Conservation (phyloP, 192 early-diverging fungal species). For the Entophlyctis luteolus region DNA sequence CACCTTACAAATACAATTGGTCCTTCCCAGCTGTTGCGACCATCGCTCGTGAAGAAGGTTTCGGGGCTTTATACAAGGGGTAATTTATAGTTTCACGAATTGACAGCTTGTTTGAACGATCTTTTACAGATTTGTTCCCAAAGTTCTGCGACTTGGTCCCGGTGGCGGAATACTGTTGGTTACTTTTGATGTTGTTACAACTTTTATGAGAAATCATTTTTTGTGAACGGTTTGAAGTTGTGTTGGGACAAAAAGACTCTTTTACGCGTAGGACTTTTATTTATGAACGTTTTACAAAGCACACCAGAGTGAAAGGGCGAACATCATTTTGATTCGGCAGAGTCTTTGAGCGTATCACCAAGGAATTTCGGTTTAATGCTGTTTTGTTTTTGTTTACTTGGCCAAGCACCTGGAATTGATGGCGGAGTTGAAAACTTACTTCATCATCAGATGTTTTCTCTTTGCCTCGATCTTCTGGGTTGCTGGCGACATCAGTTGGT, state of each 20-base stretch:
- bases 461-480: conserved; percentile 46
- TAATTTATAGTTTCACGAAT: neutral
- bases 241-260: too few species aligned
- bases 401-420: too few species aligned
- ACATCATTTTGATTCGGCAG: neutral
- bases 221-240: conserved; percentile 36
- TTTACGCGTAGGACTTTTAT: neutral
- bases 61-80: conserved; percentile 85
- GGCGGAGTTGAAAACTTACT: too few species aligned
- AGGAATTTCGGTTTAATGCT: conserved; percentile 43
- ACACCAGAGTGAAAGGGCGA: too few species aligned
- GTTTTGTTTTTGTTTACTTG: too few species aligned
- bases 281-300: neutral
- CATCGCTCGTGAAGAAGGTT: conserved; percentile 84
- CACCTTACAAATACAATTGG: conserved; percentile 83
- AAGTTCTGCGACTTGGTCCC: conserved; percentile 91
- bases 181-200: conserved; percentile 82
- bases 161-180: conserved; percentile 73
- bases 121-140: conserved; percentile 71
- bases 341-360: conserved; percentile 23
- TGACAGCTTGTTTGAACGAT: neutral
- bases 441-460: conserved; percentile 38
- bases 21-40: conserved; percentile 70
- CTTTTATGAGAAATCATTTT: conserved; percentile 77
- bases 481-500: conserved; percentile 44